Conservation (phyloP, 2,329 filamentous ascomycete genomes). For the Aureobasidium sp. region DNA sequence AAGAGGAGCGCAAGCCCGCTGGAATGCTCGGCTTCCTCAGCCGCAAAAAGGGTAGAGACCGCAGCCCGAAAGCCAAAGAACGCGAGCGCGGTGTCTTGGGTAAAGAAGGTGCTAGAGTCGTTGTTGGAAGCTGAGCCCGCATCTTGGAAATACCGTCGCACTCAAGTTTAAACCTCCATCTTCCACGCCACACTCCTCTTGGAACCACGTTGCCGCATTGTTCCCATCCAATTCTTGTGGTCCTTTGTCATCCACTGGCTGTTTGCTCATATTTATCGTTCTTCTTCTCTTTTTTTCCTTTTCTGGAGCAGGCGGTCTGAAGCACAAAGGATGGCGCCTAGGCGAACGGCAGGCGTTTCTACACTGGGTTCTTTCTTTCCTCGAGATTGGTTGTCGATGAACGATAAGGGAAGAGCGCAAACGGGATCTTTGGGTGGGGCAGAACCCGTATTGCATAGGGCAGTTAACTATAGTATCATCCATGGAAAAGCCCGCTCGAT, state of each 20-base stretch:
- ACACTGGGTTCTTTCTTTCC: not conserved
- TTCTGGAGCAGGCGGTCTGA: conserved; percentile 2
- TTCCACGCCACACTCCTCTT: not conserved
- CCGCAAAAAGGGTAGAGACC: conserved; percentile 80
- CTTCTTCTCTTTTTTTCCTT: not conserved
- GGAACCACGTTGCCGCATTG: not conserved
- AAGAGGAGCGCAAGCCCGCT: conserved; percentile 53
- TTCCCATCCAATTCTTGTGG: conserved; percentile 5
- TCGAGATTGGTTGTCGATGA: too few relatives aligned
- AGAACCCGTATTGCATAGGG: too few relatives aligned
- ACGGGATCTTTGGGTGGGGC: too few relatives aligned
- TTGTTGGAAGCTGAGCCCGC: conserved; percentile 34
- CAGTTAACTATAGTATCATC: too few relatives aligned
- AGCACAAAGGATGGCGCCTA: not conserved
- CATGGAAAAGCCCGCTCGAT: too few relatives aligned
- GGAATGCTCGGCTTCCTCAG: conserved; percentile 88
- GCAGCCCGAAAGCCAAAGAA: conserved; percentile 85
- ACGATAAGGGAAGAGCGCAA: too few relatives aligned
- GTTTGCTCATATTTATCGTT: not conserved
- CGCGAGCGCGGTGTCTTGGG: conserved; percentile 76
- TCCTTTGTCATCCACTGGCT: not conserved
- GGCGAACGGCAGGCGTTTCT: conserved; percentile 1
- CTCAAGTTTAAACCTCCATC: not conserved
- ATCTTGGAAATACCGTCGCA: too few relatives aligned
- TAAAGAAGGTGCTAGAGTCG: conserved; percentile 77